Conservation (phyloP, 2,329 filamentous ascomycete genomes). For the Phialophora chinensis region DNA sequence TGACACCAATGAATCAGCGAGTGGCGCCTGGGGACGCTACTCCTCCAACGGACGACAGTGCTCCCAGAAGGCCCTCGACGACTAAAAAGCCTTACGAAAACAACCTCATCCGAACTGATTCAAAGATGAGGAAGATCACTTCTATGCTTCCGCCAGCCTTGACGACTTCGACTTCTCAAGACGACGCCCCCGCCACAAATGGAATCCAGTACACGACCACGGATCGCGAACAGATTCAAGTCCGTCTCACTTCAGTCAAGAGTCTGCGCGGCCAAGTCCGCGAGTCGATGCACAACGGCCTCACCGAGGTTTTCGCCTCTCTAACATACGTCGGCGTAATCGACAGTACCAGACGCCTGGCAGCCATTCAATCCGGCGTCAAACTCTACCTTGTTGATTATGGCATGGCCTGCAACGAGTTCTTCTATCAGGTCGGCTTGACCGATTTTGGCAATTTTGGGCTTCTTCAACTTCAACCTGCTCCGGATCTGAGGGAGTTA, state of each 20-base stretch:
- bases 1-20: slow-evolving; percentile 46
- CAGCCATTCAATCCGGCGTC: slow-evolving; percentile 90
- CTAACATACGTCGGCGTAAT: slow-evolving; percentile 95
- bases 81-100: slow-evolving; percentile 74
- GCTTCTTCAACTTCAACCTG: slow-evolving; percentile 76
- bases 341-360: slow-evolving; percentile 82
- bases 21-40: slow-evolving; percentile 46
- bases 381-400: slow-evolving; percentile 95
- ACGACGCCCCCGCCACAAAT: slow-evolving; percentile 48
- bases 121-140: slow-evolving; percentile 89
- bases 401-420: slow-evolving; percentile 81
- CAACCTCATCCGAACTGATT: slow-evolving; percentile 88
- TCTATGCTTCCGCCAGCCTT: slow-evolving; percentile 78
- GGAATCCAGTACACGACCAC: slow-evolving; percentile 73
- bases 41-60: slow-evolving; percentile 48
- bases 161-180: slow-evolving; percentile 42
- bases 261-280: slow-evolving; percentile 81
- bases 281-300: slow-evolving; percentile 77
- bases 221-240: slow-evolving; percentile 71
- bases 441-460: slow-evolving; percentile 98
- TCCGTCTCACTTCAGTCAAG: slow-evolving; percentile 82
- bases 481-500: slow-evolving; percentile 73
- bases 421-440: slow-evolving; percentile 93
- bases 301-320: slow-evolving; percentile 84
- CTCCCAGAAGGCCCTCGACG: slow-evolving; percentile 39